Evolutionary conservation across 176 grass and related monocot species (phyloP).

Genomic region (Triticum monococcum): DNA sequence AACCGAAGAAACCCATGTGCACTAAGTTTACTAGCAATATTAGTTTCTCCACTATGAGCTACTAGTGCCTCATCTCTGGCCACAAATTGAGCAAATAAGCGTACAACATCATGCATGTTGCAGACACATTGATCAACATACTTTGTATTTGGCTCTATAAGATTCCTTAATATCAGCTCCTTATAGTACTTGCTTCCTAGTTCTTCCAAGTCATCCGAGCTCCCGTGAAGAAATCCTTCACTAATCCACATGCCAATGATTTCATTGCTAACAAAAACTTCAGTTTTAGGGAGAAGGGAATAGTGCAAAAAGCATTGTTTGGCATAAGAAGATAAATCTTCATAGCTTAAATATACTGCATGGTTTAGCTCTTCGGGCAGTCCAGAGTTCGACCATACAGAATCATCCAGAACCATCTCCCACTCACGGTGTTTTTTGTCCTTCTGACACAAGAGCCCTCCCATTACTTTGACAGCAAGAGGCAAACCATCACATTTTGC

Average conservation of each 20-base stretch:
- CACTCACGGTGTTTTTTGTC: neutral
- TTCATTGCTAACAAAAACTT: accelerated
- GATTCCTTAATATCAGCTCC: too few relatives aligned
- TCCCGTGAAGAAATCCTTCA: too few relatives aligned
- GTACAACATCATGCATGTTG: too few relatives aligned
- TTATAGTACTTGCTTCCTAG: too few relatives aligned
- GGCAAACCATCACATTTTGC: neutral
- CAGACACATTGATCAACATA: too few relatives aligned
- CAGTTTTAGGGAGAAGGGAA: neutral
- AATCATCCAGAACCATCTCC: neutral
- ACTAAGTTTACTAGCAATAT: neutral
- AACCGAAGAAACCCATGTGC: neutral
- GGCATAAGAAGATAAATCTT: neutral
- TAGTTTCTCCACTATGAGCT: too few relatives aligned
- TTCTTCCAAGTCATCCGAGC: too few relatives aligned
- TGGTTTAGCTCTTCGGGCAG: neutral
- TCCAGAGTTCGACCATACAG: neutral
- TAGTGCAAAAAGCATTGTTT: neutral
- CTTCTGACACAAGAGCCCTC: neutral
- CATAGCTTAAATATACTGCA: neutral
- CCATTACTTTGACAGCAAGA: too few relatives aligned
- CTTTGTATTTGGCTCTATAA: too few relatives aligned
- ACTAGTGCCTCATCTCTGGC: too few relatives aligned
- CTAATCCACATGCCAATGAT: too few relatives aligned
- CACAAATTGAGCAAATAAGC: too few relatives aligned